A percentile compares a stretch with the other conserved stretches of the same genome.
Evolutionary conservation across 1,139 yeast species (phyloP).

Genomic region (Blastobotrys illinoisensis): DNA sequence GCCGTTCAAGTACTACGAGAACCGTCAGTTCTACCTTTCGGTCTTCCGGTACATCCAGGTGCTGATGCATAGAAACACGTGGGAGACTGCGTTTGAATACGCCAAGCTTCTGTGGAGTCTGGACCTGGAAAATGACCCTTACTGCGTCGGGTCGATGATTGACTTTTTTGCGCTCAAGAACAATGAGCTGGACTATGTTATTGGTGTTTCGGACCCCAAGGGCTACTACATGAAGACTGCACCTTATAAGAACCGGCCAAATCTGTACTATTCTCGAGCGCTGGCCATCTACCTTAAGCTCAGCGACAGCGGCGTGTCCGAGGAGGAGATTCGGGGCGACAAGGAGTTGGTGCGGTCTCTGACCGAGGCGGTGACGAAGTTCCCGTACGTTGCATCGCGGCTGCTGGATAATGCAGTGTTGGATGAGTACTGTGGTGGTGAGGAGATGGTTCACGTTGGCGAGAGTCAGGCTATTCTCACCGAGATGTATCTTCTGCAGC

Average conservation of each 20-base stretch:
- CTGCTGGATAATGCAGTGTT: conserved; percentile 31
- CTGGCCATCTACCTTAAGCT: conserved; percentile 46
- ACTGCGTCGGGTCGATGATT: conserved; percentile 76
- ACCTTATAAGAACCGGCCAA: conserved; percentile 50
- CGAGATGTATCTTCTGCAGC: conserved; percentile 23
- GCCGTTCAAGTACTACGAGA: conserved; percentile 70
- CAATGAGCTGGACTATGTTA: conserved; percentile 58
- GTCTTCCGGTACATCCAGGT: conserved; percentile 66
- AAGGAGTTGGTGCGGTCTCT: not conserved
- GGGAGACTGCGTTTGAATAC: conserved; percentile 68
- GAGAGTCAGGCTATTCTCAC: conserved; percentile 11
- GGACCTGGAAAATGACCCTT: conserved; percentile 76
- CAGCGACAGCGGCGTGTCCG: conserved; percentile 39
- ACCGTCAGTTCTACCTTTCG: conserved; percentile 71
- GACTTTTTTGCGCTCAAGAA: conserved; percentile 72
- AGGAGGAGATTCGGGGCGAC: conserved; percentile 34
- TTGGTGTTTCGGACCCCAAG: conserved; percentile 41
- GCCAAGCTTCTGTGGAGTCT: conserved; percentile 64
- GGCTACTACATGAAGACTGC: conserved; percentile 33
- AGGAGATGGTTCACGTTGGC: not conserved
- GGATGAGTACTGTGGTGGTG: conserved; percentile 2
- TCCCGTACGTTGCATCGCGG: conserved; percentile 55
- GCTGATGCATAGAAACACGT: conserved; percentile 72
- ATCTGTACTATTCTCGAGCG: conserved; percentile 61
- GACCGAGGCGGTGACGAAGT: conserved; percentile 44